Evolutionary conservation across 2,329 filamentous ascomycete genomes (phyloP).

Genomic region (Chaetomiaceae sp.): DNA sequence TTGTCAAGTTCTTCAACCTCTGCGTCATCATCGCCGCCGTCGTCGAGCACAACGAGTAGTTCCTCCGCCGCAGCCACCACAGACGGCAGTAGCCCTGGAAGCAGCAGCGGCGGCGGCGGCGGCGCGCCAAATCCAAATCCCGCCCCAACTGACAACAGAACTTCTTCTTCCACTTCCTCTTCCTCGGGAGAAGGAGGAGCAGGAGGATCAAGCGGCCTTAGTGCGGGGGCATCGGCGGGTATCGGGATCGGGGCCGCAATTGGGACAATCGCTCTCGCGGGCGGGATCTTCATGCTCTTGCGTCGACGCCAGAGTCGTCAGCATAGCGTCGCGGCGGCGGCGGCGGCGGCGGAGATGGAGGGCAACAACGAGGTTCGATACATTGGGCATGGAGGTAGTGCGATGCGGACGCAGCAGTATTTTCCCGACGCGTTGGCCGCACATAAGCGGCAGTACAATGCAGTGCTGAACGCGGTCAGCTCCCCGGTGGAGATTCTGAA

Average conservation of each 20-base stretch:
- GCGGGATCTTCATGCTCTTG: neutral
- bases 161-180: neutral
- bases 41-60: neutral
- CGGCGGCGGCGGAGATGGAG: neutral
- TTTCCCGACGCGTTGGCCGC: neutral
- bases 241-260: slow-evolving; percentile 9
- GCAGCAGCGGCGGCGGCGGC: neutral
- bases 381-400: neutral
- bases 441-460: neutral
- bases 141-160: neutral
- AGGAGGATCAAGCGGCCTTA: slow-evolving; percentile 1
- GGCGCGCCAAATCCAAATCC: neutral
- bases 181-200: too few species aligned
- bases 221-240: slow-evolving; percentile 10
- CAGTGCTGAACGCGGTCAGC: neutral
- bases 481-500: slow-evolving; percentile 1
- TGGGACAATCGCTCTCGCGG: slow-evolving; percentile 1
- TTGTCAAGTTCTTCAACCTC: neutral
- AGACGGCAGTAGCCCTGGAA: neutral
- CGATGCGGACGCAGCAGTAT: neutral
- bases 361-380: neutral
- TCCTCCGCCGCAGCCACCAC: neutral
- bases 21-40: neutral
- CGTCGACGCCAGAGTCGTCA: neutral
- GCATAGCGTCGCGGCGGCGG: too few species aligned